Evolutionary conservation across 495 filamentous ascomycete genomes (phyloP), one percentile per base, ranked within the genome.

Genomic region (Aspergillus avenaceus): DNA sequence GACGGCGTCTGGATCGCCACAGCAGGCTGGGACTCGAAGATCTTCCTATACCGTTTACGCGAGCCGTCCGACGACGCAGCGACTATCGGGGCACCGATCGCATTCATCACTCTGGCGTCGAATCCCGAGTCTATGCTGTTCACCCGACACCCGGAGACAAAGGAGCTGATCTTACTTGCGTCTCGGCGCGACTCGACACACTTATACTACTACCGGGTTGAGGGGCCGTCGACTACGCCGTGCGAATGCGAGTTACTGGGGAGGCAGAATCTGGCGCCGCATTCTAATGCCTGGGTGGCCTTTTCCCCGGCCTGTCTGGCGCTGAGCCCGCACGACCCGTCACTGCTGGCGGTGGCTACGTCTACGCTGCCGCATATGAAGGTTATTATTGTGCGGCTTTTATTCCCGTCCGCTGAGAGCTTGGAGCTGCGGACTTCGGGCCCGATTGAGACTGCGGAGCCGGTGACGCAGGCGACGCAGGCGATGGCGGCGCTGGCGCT

Each of bases 81-180:
- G 2, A 43, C 43, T 8, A 60, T 76, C 14, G 64, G 66, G 29
- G 45, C 64, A 3, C 79, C 78, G 0, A 59, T 81, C 26, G 76
- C 74, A 16, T 63, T 56, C 3, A 70, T 85, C 31, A 67, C 61
- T 6, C 56, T 84, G n/a, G 50, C 70, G 4, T 77, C 80, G 0
- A 83, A 84, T 49, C 85, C 84, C 4, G 84, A 87, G 54, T 72
- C 83, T 1, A 62, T 87, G 7, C 58, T 77, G 1, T 83, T 87
- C 50, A 56, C 80, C 13, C 61, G 62, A 6, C 71, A 81, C 46
- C 62, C 79, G 3, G 72, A 76, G n/a, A 63, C 64, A 0, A 45
- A 61, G 16, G 49, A 67, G 8, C 69, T 75, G 7, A 56, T 80
- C 0, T 70, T 88, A 5, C 60, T 86, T 14, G 59, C 82, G 34